These are phyloP conservation scores for Helminthosporium solani DNA, from an alignment of 2,329 filamentous ascomycete species.

Conservation along the genomic window DNA sequence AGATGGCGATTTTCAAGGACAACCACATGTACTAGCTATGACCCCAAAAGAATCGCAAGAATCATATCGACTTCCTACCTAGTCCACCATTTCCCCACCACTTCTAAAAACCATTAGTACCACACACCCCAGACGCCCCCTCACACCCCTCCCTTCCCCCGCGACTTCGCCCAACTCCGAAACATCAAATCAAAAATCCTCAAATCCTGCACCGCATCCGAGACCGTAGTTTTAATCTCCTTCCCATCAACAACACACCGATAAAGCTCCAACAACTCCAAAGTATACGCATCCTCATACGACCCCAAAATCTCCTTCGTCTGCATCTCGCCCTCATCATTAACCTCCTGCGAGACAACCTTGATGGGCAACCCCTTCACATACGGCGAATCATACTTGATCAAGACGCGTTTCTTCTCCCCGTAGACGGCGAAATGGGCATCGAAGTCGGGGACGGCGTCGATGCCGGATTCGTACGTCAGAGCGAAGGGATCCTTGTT, in stretches of 20 bases:
- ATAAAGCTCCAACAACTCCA: conserved; percentile 34
- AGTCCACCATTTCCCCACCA: too few species aligned
- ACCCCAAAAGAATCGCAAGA: too few species aligned
- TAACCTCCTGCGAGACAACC: conserved; percentile 5
- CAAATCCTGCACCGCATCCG: conserved; percentile 47
- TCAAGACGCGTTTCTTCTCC: conserved; percentile 54
- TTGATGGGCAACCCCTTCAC: conserved; percentile 56
- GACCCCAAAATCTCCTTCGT: conserved; percentile 46
- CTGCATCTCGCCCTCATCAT: conserved; percentile 26
- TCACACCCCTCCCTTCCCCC: conserved; percentile 57
- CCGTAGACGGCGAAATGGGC: conserved; percentile 57
- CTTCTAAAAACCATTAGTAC: too few species aligned
- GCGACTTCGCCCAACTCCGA: conserved; percentile 44
- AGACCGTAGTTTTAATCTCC: conserved; percentile 43
- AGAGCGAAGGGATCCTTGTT: conserved; percentile 52
- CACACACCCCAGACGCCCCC: conserved; percentile 64
- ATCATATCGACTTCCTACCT: too few species aligned
- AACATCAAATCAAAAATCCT: conserved; percentile 27
- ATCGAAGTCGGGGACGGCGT: conserved; percentile 55
- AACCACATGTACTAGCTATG: too few species aligned
- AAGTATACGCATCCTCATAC: conserved; percentile 51
- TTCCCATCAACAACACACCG: conserved; percentile 42
- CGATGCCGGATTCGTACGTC: conserved; percentile 59
- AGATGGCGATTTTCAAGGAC: too few species aligned
- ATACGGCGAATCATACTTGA: conserved; percentile 60